Evolutionary conservation across 176 grass and related monocot genomes (phyloP).

Genomic region (Elymus sibiricus): DNA sequence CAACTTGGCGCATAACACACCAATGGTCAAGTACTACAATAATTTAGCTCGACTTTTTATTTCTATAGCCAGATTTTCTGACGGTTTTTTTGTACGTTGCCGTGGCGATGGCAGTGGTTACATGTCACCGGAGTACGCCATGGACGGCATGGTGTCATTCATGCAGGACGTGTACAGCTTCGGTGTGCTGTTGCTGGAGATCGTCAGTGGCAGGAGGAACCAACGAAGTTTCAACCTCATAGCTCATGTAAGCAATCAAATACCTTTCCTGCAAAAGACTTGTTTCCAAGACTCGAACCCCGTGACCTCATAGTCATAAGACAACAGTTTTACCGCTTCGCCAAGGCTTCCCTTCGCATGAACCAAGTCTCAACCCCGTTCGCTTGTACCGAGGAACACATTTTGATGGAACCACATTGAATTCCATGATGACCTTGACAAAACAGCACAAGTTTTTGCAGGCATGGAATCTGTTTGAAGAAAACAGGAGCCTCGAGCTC

Average conservation of each 20-base stretch:
- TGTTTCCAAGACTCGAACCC: no score
- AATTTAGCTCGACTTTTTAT: background rate
- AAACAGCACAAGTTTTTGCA: background rate
- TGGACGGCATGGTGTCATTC: constrained; percentile 44
- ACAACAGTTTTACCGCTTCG: no score
- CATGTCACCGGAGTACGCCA: constrained; percentile 55
- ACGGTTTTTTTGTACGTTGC: background rate
- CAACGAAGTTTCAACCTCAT: constrained; percentile 23
- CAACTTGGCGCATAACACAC: background rate
- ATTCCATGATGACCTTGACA: background rate
- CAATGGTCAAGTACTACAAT: background rate
- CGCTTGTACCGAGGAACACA: background rate
- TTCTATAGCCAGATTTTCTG: background rate
- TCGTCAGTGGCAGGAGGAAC: constrained; percentile 40
- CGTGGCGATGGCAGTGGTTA: constrained; percentile 18
- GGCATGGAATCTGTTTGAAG: constrained; percentile 36
- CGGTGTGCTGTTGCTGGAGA: constrained; percentile 66
- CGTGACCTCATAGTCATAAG: no score
- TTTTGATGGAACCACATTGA: background rate
- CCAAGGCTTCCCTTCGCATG: no score
- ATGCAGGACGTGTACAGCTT: constrained; percentile 82
- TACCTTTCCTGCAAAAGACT: background rate
- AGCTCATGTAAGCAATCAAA: constrained; percentile 19
- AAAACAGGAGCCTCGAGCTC: constrained; percentile 7
- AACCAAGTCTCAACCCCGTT: background rate